phyloP scores from a whole-genome alignment of 1,284 basidiomycete genomes.

The Pisolithus thermaeus region DNA sequence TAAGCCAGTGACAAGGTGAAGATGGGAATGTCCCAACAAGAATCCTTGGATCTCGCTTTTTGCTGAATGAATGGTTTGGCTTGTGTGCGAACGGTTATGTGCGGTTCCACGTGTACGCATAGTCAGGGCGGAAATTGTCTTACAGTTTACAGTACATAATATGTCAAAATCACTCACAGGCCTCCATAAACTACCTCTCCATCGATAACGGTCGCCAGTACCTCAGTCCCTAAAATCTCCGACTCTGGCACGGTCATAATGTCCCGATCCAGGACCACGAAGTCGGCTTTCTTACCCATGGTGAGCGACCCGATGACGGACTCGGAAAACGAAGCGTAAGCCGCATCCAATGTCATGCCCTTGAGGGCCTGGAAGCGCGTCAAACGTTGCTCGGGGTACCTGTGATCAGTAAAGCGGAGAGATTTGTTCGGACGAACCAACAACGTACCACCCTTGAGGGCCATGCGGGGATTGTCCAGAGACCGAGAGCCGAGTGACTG shows the following conservation, averaged over 20 bases:
- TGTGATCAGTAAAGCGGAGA: slow-evolving; percentile 23
- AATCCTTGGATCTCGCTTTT: neutral
- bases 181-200: slow-evolving; percentile 66
- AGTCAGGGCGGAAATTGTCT: too few relatives aligned
- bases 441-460: slow-evolving; percentile 64
- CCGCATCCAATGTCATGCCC: slow-evolving; percentile 84
- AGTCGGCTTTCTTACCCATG: slow-evolving; percentile 80
- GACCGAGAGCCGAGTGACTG: slow-evolving; percentile 66
- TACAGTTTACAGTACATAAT: too few relatives aligned
- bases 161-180: slow-evolving; percentile 13
- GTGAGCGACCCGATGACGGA: slow-evolving; percentile 61
- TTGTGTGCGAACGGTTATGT: too few relatives aligned
- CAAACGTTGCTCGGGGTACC: slow-evolving; percentile 69
- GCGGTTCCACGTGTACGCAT: too few relatives aligned
- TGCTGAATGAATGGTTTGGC: too few relatives aligned
- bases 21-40: neutral
- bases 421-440: neutral
- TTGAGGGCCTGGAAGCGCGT: slow-evolving; percentile 71
- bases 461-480: slow-evolving; percentile 81
- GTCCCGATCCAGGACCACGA: slow-evolving; percentile 75
- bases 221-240: slow-evolving; percentile 53
- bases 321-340: slow-evolving; percentile 83
- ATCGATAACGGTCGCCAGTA: slow-evolving; percentile 64
- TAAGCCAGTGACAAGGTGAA: neutral
- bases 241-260: slow-evolving; percentile 61